Evolutionary conservation across 2,329 filamentous ascomycete species (phyloP).

Genomic region (Microcyclosporella mali): DNA sequence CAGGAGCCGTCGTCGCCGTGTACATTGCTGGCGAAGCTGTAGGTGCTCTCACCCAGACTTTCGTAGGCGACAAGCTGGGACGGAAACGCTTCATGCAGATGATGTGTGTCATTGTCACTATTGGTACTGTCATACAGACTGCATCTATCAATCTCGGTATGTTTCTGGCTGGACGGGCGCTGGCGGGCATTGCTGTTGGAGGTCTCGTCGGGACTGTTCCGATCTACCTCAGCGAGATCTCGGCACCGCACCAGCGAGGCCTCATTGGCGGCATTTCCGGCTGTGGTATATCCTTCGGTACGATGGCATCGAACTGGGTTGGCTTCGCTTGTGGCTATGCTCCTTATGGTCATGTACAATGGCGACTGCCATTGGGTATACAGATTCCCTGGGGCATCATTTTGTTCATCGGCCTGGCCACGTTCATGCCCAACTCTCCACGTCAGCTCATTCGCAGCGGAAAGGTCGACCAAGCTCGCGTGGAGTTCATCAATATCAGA

Average conservation of each 20-base stretch:
- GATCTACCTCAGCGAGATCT: slow-evolving; percentile 52
- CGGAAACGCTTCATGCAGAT: slow-evolving; percentile 33
- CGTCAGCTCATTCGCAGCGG: slow-evolving; percentile 48
- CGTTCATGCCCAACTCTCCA: slow-evolving; percentile 53
- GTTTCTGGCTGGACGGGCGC: slow-evolving; percentile 26
- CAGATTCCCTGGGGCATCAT: slow-evolving; percentile 53
- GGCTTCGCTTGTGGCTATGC: slow-evolving; percentile 51
- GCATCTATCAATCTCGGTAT: slow-evolving; percentile 43
- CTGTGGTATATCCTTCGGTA: slow-evolving; percentile 51
- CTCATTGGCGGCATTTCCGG: slow-evolving; percentile 47
- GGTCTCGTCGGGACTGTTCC: slow-evolving; percentile 44
- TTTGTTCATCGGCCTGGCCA: slow-evolving; percentile 48
- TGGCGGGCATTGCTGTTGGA: slow-evolving; percentile 29
- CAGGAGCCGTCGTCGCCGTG: slow-evolving; percentile 52
- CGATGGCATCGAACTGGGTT: slow-evolving; percentile 54
- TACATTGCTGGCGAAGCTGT: slow-evolving; percentile 55
- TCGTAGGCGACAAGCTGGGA: slow-evolving; percentile 46
- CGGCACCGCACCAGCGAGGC: slow-evolving; percentile 40
- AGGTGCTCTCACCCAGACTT: slow-evolving; percentile 47
- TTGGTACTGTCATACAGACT: slow-evolving; percentile 50
- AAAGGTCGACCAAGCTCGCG: slow-evolving; percentile 44
- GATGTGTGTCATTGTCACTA: slow-evolving; percentile 50
- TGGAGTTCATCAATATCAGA: slow-evolving; percentile 45
- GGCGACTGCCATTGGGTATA: slow-evolving; percentile 50
- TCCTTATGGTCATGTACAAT: slow-evolving; percentile 48